Percentiles rank a stretch among this genome's conserved stretches.
These are phyloP conservation scores for Alternaria gansuensis DNA, from an alignment of 2,329 filamentous ascomycete species.

Conservation along the genomic window DNA sequence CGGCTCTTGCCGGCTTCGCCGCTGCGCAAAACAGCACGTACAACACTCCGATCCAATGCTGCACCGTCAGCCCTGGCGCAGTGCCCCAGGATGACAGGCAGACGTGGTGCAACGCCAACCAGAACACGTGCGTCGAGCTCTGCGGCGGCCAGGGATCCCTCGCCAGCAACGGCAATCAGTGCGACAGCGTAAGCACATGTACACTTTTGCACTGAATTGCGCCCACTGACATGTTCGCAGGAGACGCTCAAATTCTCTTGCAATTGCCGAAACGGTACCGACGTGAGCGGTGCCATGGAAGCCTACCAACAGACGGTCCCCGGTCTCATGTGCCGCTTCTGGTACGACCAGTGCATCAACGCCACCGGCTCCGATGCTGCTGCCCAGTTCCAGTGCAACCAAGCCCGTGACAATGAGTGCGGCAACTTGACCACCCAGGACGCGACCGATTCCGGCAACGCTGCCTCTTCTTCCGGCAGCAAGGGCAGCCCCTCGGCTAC, in stretches of 20 bases:
- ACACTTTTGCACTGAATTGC: background rate
- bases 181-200: constrained; percentile 63
- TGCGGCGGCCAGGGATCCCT: constrained; percentile 60
- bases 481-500: constrained; percentile 38
- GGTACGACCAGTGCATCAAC: constrained; percentile 56
- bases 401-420: constrained; percentile 56
- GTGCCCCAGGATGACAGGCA: constrained; percentile 52
- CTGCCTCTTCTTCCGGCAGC: constrained; percentile 39
- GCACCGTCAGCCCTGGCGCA: constrained; percentile 55
- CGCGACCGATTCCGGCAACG: constrained; percentile 11
- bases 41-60: constrained; percentile 48
- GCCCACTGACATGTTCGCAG: constrained; percentile 51
- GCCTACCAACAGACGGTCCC: constrained; percentile 67
- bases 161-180: constrained; percentile 61
- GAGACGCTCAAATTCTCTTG: constrained; percentile 64
- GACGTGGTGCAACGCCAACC: constrained; percentile 67
- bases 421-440: constrained; percentile 58
- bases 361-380: constrained; percentile 52
- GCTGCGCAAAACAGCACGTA: constrained; percentile 54
- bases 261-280: constrained; percentile 64
- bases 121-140: constrained; percentile 67
- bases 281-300: constrained; percentile 54
- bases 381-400: constrained; percentile 58
- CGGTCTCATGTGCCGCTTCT: constrained; percentile 66
- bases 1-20: constrained; percentile 58